These are phyloP conservation scores for Prunus davidiana DNA, from an alignment of 306 rosid species.

Conservation along the genomic window DNA sequence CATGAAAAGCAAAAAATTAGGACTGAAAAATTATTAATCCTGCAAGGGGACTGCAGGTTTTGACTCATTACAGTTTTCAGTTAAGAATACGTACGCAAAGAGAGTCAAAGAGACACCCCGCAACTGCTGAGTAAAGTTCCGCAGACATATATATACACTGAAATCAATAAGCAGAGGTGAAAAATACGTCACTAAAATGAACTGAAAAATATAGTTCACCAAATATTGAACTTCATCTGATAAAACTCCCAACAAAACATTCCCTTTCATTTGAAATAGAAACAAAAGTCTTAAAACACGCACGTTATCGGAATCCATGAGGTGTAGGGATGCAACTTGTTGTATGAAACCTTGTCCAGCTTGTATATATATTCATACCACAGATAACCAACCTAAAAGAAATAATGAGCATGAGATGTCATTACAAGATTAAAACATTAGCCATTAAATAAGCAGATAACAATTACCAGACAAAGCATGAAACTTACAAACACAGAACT, in stretches of 20 bases:
- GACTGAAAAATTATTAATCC: conserved; percentile 10
- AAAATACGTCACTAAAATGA: neutral
- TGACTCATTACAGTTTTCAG: conserved; percentile 21
- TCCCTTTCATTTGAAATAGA: conserved; percentile 1
- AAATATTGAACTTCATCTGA: neutral
- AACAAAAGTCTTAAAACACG: conserved; percentile 30
- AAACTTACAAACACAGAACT: conserved; percentile 68
- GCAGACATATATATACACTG: conserved; percentile 92
- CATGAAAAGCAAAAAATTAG: neutral
- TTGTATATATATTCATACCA: conserved; percentile 95
- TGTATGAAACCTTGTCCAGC: conserved; percentile 94
- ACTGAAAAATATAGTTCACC: neutral
- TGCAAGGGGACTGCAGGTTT: neutral
- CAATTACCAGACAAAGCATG: conserved; percentile 9
- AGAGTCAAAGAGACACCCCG: conserved; percentile 83
- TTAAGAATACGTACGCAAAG: conserved; percentile 68
- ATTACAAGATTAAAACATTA: conserved; percentile 8
- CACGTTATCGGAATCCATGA: conserved; percentile 99
- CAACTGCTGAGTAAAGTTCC: conserved; percentile 87
- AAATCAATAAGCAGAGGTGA: conserved; percentile 23
- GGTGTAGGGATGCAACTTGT: conserved; percentile 93
- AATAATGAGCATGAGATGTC: conserved; percentile 27
- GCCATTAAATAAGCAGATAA: conserved; percentile 10
- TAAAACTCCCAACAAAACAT: neutral
- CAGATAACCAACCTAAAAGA: conserved; percentile 79